phyloP scores from a whole-genome alignment of 148 eudicot genomes.

The Rhododendron henanense region DNA sequence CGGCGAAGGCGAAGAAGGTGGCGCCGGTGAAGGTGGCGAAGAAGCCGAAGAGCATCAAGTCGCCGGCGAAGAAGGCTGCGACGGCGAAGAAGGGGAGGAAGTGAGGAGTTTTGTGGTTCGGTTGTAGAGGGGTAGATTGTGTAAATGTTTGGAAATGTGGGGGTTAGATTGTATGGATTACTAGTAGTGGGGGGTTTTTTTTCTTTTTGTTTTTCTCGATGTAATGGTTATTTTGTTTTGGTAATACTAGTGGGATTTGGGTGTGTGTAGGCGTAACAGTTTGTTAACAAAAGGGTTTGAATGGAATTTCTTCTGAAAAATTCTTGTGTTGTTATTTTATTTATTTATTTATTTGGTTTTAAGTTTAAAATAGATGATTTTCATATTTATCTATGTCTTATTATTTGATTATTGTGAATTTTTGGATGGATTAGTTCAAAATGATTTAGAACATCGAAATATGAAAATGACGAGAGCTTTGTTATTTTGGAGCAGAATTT shows the following conservation, averaged over 20 bases:
- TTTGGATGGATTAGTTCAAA: too few species aligned
- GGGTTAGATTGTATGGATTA: background rate
- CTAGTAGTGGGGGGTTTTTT: background rate
- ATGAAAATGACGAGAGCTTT: too few species aligned
- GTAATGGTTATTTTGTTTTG: background rate
- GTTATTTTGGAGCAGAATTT: too few species aligned
- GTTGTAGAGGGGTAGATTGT: background rate
- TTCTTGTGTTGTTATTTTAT: too few species aligned
- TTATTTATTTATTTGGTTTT: too few species aligned
- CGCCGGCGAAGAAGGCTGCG: slow-evolving; percentile 31
- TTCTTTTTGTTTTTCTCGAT: too few species aligned
- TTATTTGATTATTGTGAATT: too few species aligned
- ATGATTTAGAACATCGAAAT: too few species aligned
- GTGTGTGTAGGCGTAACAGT: background rate
- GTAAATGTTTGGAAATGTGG: background rate
- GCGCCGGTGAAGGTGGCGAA: slow-evolving; percentile 6
- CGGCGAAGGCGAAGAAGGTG: slow-evolving; percentile 12
- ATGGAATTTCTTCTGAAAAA: too few species aligned
- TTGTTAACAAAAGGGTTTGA: too few species aligned
- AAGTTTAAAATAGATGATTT: too few species aligned
- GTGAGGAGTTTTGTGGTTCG: background rate
- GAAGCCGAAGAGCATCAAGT: slow-evolving; percentile 24
- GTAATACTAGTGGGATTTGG: background rate
- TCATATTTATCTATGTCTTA: too few species aligned
- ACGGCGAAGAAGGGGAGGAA: slow-evolving; percentile 10